Evolutionary conservation across 2,329 filamentous ascomycete genomes (phyloP), one percentile per base, ranked within the genome.

Genomic region (Calonectria pauciramosa): DNA sequence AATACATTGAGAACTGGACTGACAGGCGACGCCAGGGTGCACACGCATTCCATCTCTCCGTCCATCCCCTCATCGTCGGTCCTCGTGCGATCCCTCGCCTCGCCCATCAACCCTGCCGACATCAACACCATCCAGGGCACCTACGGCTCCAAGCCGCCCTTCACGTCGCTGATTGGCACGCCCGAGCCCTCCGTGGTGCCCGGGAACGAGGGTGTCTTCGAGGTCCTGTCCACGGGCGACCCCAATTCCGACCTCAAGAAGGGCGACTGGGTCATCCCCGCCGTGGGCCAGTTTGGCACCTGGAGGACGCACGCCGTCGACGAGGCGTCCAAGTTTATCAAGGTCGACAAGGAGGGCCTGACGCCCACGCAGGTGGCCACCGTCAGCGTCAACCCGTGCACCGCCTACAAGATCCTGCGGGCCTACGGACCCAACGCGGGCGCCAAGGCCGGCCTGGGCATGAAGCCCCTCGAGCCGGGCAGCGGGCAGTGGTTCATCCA

Each of bases 61-160:
- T 90, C 91, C 4, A 91, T 96, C 76, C 93, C 94, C 63, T 84
- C 88, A 41, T 86, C 85, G 63, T 87, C 90, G 60, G 86, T 97
- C 79, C 96, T 96, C 70, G 89, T 99, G 74, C 95, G 95, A 84
- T 93, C 97, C 81, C 94, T 99, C 81, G 95, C 96, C 38, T 93
- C 96, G 1, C 95, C 97, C 72, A 95, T 99, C 85, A 99, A 99
- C 87, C 97, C 97, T 30, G 96, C 97, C 82, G 97, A 99, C 87
- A 95, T 99, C 85, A 99, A 99, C 89, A 96, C 96, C 82, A 95
- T 99, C 82, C 97, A 99, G 88, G 97, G 97, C 78, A 96, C 96
- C 5, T 99, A 99, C 87, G 96, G 96, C 75, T 93, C 93, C 59
- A 95, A 95, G 83, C 96, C 96, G 0, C 88, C 90, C 56, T 96